These are phyloP conservation scores for Pyrenophora teres DNA, from an alignment of 2,329 filamentous ascomycete genomes.

Conservation along the genomic window DNA sequence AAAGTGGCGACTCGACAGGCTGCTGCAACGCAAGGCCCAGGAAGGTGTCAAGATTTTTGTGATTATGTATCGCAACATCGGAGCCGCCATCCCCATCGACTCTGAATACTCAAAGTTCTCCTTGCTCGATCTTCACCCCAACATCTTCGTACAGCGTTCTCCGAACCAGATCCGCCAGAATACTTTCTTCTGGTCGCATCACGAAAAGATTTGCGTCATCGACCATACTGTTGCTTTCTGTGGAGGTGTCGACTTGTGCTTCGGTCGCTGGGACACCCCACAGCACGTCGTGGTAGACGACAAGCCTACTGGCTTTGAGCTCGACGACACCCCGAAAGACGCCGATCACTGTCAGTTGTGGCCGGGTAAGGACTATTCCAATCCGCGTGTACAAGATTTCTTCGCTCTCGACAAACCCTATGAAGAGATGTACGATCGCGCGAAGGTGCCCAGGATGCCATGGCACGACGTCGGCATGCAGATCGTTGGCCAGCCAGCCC, in stretches of 20 bases:
- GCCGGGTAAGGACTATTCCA: constrained; percentile 98
- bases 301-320: constrained; percentile 92
- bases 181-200: constrained; percentile 98
- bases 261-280: constrained; percentile 95
- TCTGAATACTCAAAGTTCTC: constrained; percentile 98
- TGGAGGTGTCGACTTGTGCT: constrained; percentile 94
- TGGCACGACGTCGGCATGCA: constrained; percentile 99
- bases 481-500: constrained; percentile 90
- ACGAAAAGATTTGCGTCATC: constrained; percentile 96
- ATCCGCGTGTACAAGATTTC: constrained; percentile 93
- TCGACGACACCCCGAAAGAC: constrained; percentile 72
- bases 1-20: constrained; percentile 92
- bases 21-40: constrained; percentile 89
- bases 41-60: constrained; percentile 98
- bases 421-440: constrained; percentile 97
- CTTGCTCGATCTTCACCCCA: constrained; percentile 90
- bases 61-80: constrained; percentile 97
- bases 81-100: constrained; percentile 95
- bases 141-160: constrained; percentile 93
- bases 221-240: constrained; percentile 96
- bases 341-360: constrained; percentile 94
- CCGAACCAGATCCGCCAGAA: constrained; percentile 99
- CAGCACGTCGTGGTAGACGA: constrained; percentile 91
- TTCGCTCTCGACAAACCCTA: constrained; percentile 92
- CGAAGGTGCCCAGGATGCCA: constrained; percentile 88